Evolutionary conservation across 768 basidiomycete genomes (phyloP).

Genomic region (Russula brevipes): DNA sequence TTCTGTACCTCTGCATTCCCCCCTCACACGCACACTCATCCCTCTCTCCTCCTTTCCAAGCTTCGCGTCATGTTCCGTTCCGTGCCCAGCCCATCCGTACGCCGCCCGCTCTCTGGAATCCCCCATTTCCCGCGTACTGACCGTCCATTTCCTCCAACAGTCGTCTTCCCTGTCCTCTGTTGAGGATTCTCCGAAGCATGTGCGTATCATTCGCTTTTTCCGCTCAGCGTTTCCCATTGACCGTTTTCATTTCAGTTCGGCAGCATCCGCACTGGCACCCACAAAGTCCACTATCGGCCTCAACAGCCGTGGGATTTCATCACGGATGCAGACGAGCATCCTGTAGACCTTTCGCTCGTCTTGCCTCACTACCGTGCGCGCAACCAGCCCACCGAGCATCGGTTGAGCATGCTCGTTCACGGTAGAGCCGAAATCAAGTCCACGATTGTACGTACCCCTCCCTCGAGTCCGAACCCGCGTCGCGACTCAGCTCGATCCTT

Average conservation of each 20-base stretch:
- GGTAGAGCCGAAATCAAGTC: slow-evolving; percentile 54
- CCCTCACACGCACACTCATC: background rate
- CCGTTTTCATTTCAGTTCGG: slow-evolving; percentile 1
- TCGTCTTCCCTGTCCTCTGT: slow-evolving; percentile 13
- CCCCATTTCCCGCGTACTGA: background rate
- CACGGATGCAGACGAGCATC: slow-evolving; percentile 46
- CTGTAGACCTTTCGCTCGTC: slow-evolving; percentile 61
- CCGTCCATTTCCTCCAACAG: background rate
- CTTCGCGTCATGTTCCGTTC: slow-evolving; percentile 13
- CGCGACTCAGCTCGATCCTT: no score
- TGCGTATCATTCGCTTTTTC: background rate
- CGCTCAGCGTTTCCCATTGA: background rate
- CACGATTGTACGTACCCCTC: slow-evolving; percentile 56
- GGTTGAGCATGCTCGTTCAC: slow-evolving; percentile 63
- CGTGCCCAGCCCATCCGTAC: slow-evolving; percentile 3
- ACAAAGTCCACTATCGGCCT: slow-evolving; percentile 25
- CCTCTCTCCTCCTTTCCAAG: background rate
- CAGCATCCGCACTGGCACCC: slow-evolving; percentile 12
- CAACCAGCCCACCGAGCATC: slow-evolving; percentile 65
- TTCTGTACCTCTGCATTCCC: background rate
- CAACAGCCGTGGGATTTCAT: slow-evolving; percentile 53
- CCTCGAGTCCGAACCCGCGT: no score
- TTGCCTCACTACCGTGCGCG: slow-evolving; percentile 77
- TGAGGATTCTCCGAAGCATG: slow-evolving; percentile 17
- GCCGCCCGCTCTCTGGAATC: background rate